Evolutionary conservation across 176 grass and related monocot genomes (phyloP).

Genomic region (Miscanthus lutarioriparius): DNA sequence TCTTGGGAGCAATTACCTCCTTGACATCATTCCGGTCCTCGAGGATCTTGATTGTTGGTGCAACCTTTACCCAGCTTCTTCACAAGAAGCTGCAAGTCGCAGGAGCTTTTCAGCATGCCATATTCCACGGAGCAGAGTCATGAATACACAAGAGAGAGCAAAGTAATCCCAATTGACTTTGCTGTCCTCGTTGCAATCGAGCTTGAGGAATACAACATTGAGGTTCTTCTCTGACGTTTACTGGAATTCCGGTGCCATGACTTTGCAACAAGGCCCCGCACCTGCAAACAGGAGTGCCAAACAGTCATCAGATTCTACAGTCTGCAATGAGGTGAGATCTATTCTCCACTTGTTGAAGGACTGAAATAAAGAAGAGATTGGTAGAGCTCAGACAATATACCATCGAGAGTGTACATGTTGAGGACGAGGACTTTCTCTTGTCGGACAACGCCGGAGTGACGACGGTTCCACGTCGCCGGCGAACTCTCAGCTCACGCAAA

Average conservation of each 20-base stretch:
- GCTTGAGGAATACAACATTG: conserved; percentile 80
- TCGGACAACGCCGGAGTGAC: too few relatives aligned
- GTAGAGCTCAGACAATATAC: conserved; percentile 39
- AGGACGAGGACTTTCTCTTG: conserved; percentile 60
- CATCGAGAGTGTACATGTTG: conserved; percentile 72
- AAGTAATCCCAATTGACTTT: conserved; percentile 41
- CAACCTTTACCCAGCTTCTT: conserved; percentile 83
- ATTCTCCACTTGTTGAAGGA: neutral
- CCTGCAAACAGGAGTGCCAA: conserved; percentile 43
- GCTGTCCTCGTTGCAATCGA: conserved; percentile 92
- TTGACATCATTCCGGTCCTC: conserved; percentile 52
- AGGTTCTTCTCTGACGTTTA: conserved; percentile 83
- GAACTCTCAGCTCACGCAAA: neutral
- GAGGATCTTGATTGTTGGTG: conserved; percentile 82
- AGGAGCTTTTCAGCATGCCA: neutral
- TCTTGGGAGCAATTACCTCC: conserved; percentile 63
- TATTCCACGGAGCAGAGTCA: conserved; percentile 7
- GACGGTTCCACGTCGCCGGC: too few relatives aligned
- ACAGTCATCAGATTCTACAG: neutral
- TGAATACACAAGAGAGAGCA: conserved; percentile 11
- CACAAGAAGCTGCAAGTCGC: conserved; percentile 61
- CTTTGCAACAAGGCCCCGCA: conserved; percentile 91
- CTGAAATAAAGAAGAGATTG: neutral
- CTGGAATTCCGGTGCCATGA: conserved; percentile 77
- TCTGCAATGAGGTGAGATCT: neutral